Conservation (phyloP, 1,284 basidiomycete genomes). For the Filobasidium uniguttulatum region DNA sequence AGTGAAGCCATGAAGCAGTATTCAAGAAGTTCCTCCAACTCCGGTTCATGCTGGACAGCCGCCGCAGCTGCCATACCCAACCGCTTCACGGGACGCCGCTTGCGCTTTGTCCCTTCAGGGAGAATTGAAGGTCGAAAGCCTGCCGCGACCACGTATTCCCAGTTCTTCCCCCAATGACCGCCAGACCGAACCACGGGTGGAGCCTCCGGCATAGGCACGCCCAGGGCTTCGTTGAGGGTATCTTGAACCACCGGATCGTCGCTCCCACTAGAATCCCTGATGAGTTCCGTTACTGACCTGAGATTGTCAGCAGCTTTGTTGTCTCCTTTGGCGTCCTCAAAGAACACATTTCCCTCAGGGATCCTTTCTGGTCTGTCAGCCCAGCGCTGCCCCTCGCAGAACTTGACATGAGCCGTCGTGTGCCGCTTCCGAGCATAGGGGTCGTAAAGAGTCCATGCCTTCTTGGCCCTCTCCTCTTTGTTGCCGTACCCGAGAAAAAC, state of each 20-base stretch:
- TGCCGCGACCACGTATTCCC: too few species aligned
- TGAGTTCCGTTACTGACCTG: too few species aligned
- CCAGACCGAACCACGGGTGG: too few species aligned
- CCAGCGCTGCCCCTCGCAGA: neutral
- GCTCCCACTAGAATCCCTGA: too few species aligned
- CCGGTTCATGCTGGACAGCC: constrained; percentile 7
- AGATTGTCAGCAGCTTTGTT: too few species aligned
- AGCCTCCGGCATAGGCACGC: too few species aligned
- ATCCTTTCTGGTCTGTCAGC: neutral
- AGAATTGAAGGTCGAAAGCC: too few species aligned
- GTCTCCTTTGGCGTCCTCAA: neutral
- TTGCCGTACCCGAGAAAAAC: neutral
- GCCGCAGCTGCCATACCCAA: constrained; percentile 5
- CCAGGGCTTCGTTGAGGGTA: too few species aligned
- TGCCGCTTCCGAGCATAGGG: neutral
- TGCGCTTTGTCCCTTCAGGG: too few species aligned
- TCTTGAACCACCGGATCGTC: too few species aligned
- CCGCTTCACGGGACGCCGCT: neutral
- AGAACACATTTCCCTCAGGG: neutral
- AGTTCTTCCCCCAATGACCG: too few species aligned
- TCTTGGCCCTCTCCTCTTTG: neutral
- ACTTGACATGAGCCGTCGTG: neutral
- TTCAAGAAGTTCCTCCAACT: neutral
- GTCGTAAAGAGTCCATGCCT: neutral
- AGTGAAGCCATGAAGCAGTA: neutral